Conservation (phyloP, 2,329 filamentous ascomycete species). For the Arthrinium puccinioides region DNA sequence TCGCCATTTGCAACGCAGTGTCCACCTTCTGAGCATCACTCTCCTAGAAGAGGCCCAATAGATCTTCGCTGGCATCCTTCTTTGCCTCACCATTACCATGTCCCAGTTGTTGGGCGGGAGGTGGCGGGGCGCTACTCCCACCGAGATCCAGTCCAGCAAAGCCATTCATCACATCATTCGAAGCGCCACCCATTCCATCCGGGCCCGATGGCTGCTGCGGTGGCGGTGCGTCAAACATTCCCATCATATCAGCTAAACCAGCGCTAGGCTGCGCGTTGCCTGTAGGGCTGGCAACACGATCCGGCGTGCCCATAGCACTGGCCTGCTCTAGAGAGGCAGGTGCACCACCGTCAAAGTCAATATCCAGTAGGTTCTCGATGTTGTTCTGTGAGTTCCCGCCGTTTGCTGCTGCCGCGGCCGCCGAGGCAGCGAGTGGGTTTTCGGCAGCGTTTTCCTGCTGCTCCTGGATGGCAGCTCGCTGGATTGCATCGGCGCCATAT, state of each 20-base stretch:
- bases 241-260: slow-evolving; percentile 58
- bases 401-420: slow-evolving; percentile 60
- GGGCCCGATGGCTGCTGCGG: slow-evolving; percentile 36
- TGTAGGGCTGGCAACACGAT: slow-evolving; percentile 59
- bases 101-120: slow-evolving; percentile 52
- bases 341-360: slow-evolving; percentile 89
- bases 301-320: slow-evolving; percentile 53
- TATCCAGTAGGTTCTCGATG: slow-evolving; percentile 90
- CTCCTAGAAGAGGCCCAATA: slow-evolving; percentile 47
- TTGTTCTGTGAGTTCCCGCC: slow-evolving; percentile 59
- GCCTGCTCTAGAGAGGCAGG: slow-evolving; percentile 72
- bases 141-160: slow-evolving; percentile 77
- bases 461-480: slow-evolving; percentile 93
- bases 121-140: slow-evolving; percentile 54
- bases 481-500: slow-evolving; percentile 88
- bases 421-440: slow-evolving; percentile 86
- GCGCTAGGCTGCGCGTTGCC: slow-evolving; percentile 29
- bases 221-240: slow-evolving; percentile 61
- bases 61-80: slow-evolving; percentile 53
- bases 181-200: slow-evolving; percentile 45
- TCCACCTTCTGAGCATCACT: no score
- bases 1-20: no score
- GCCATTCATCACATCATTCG: slow-evolving; percentile 81
- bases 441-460: slow-evolving; percentile 87
- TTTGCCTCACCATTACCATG: slow-evolving; percentile 35